Evolutionary conservation across 352 stramenopile genomes (phyloP).

Genomic region (Phytophthora rubi): DNA sequence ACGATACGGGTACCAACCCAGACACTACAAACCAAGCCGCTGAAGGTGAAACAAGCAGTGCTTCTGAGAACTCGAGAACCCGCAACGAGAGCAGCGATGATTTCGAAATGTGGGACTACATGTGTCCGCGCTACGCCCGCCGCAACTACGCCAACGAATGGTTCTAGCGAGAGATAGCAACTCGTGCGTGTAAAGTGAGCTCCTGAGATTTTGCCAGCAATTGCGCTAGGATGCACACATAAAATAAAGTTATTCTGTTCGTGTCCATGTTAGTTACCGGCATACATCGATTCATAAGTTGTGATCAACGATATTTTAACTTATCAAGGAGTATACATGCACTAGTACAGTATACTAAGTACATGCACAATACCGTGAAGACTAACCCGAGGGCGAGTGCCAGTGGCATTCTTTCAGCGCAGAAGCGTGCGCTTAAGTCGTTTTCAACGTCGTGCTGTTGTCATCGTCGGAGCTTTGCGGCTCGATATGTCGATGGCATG

Average conservation of each 20-base stretch:
- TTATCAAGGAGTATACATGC: no score
- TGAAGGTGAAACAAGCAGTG: conserved; percentile 7
- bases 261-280: conserved; percentile 8
- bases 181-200: conserved; percentile 25
- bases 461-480: not conserved
- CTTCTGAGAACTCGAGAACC: conserved; percentile 10
- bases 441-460: not conserved
- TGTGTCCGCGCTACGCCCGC: conserved; percentile 53
- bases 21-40: conserved; percentile 14
- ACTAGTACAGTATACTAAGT: no score
- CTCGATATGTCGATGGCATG: not conserved
- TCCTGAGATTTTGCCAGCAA: conserved; percentile 23
- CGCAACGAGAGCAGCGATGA: conserved; percentile 17
- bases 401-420: not conserved
- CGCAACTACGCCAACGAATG: conserved; percentile 53
- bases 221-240: conserved; percentile 17
- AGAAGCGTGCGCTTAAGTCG: not conserved
- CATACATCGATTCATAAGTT: not conserved
- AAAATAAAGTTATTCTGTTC: conserved; percentile 23
- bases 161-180: conserved; percentile 32
- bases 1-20: not conserved
- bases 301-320: not conserved
- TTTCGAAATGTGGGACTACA: conserved; percentile 71
- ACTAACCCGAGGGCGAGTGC: not conserved
- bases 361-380: not conserved